Evolutionary conservation across 202 grass and related monocot species (phyloP).

Genomic region (Miscanthus sacchariflorus): DNA sequence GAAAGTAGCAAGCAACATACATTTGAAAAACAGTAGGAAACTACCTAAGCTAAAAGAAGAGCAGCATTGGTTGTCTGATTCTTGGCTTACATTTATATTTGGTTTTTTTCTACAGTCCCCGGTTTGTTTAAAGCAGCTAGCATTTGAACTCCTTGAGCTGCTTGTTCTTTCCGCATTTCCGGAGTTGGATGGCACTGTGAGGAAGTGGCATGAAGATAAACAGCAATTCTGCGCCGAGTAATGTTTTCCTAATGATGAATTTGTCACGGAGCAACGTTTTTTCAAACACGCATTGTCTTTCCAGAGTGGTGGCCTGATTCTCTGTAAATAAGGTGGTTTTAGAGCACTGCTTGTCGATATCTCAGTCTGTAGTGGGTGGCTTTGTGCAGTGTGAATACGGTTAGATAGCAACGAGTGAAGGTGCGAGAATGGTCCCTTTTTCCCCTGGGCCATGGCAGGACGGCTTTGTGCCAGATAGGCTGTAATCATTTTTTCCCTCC

Average conservation of each 20-base stretch:
- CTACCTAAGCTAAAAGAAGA: neutral
- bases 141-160: conserved; percentile 88
- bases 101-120: conserved; percentile 70
- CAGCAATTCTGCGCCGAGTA: conserved; percentile 33
- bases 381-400: conserved; percentile 55
- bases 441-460: conserved; percentile 16
- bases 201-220: conserved; percentile 77
- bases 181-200: conserved; percentile 75
- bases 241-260: neutral
- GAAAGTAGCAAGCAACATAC: neutral
- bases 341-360: neutral
- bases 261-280: neutral
- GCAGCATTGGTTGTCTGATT: neutral
- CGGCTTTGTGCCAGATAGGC: conserved; percentile 12
- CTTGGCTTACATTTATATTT: conserved; percentile 37
- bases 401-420: conserved; percentile 40
- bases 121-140: conserved; percentile 91
- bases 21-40: conserved; percentile 1
- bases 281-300: neutral
- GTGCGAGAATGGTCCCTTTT: conserved; percentile 23
- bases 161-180: conserved; percentile 77
- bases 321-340: conserved; percentile 49
- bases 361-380: neutral
- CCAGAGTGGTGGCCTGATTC: conserved; percentile 8
- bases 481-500: neutral